A percentile compares a stretch with the other conserved stretches of the same genome.
These are phyloP conservation scores for Rutstroemia sp. DNA, from an alignment of 2,329 filamentous ascomycete genomes.

Conservation along the genomic window DNA sequence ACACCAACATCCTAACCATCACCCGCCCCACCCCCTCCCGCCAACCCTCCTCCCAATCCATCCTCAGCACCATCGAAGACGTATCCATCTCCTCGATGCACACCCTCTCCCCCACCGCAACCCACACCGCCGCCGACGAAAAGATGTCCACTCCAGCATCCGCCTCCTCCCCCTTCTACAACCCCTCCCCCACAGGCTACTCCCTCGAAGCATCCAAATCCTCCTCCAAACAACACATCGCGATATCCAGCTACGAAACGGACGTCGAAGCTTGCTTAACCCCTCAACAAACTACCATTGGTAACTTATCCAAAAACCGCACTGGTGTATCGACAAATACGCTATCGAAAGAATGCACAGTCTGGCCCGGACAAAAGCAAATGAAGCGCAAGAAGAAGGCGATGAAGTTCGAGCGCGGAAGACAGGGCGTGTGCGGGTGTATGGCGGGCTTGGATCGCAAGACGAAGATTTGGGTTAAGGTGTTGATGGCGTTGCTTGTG, in stretches of 20 bases:
- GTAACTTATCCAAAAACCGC: not conserved
- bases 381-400: constrained; percentile 53
- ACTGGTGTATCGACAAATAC: not conserved
- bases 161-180: constrained; percentile 19
- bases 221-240: constrained; percentile 17
- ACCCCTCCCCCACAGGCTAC: constrained; percentile 12
- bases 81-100: constrained; percentile 11
- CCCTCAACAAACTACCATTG: constrained; percentile 2
- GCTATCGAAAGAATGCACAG: constrained; percentile 37
- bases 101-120: constrained; percentile 9
- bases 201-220: constrained; percentile 18
- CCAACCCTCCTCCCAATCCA: constrained; percentile 12
- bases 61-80: constrained; percentile 56
- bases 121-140: constrained; percentile 2
- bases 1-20: constrained; percentile 14
- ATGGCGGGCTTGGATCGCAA: constrained; percentile 47
- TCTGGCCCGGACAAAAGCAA: constrained; percentile 53
- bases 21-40: constrained; percentile 11
- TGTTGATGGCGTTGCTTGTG: constrained; percentile 45
- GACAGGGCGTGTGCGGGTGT: constrained; percentile 43
- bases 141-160: constrained; percentile 10
- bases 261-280: constrained; percentile 18
- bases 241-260: constrained; percentile 12
- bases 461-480: constrained; percentile 46
- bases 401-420: constrained; percentile 48